phyloP scores from a whole-genome alignment of 352 stramenopile species.

The Globisporangium spinosum region DNA sequence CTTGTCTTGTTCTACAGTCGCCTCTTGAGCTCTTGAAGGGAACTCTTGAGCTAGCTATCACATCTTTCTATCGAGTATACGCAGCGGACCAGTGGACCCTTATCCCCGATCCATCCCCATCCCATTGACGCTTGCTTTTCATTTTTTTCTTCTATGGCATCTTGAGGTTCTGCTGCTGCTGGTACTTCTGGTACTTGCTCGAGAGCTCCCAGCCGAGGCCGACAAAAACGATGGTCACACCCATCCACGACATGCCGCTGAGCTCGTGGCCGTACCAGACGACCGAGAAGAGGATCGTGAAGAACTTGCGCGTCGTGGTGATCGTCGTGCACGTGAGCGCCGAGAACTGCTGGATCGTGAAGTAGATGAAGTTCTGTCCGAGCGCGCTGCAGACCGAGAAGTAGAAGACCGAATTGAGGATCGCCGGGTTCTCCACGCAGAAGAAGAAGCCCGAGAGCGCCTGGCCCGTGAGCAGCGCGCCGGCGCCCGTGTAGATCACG shows the following conservation, averaged over 20 bases:
- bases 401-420: conserved; percentile 86
- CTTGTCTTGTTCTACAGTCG: not conserved
- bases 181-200: conserved; percentile 87
- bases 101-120: not conserved
- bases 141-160: conserved; percentile 20
- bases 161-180: conserved; percentile 51
- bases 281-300: conserved; percentile 98
- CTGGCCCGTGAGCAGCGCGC: conserved; percentile 73
- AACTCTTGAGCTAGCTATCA: not conserved
- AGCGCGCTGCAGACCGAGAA: conserved; percentile 95
- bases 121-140: not conserved
- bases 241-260: conserved; percentile 88
- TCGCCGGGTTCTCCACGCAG: conserved; percentile 79
- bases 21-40: not conserved
- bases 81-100: not conserved
- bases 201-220: conserved; percentile 84
- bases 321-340: conserved; percentile 98
- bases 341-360: conserved; percentile 97
- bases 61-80: not conserved
- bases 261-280: conserved; percentile 95
- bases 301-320: conserved; percentile 99
- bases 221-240: conserved; percentile 89
- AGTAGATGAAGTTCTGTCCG: conserved; percentile 99
- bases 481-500: conserved; percentile 78
- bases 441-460: conserved; percentile 68